A percentile compares a stretch with the other conserved stretches of the same genome.
These are phyloP conservation scores for Candida pseudofarinosa DNA, from an alignment of 805 yeast species.

Conservation along the genomic window DNA sequence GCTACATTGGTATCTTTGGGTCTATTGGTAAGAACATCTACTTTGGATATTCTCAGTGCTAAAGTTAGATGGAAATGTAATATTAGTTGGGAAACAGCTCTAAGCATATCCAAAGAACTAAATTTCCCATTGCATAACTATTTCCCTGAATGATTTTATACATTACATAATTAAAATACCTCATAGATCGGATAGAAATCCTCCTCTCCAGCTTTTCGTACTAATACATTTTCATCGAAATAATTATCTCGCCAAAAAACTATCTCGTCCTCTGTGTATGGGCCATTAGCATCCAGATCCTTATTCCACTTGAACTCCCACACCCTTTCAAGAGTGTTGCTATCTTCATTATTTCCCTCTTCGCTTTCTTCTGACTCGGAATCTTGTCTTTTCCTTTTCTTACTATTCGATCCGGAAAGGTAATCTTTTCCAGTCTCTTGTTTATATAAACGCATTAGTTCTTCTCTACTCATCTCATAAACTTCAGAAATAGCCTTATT, in stretches of 20 bases:
- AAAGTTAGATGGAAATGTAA: conserved; percentile 77
- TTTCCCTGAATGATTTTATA: conserved; percentile 22
- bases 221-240: conserved; percentile 45
- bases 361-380: conserved; percentile 7
- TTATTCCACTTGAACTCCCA: conserved; percentile 41
- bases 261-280: conserved; percentile 52
- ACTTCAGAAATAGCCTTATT: conserved; percentile 38
- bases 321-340: conserved; percentile 18
- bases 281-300: conserved; percentile 42
- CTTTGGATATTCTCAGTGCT: conserved; percentile 56
- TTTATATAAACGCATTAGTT: conserved; percentile 37
- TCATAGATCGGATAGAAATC: conserved; percentile 21
- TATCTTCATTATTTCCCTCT: conserved; percentile 5
- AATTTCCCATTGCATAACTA: conserved; percentile 65
- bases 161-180: conserved; percentile 15
- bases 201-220: conserved; percentile 25
- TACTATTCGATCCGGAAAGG: conserved; percentile 12
- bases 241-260: conserved; percentile 48
- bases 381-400: conserved; percentile 13
- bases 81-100: conserved; percentile 62
- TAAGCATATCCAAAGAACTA: conserved; percentile 58
- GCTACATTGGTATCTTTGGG: conserved; percentile 58
- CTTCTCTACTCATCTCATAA: conserved; percentile 56
- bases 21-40: conserved; percentile 40
- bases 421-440: conserved; percentile 21